phyloP scores from a whole-genome alignment of 495 filamentous ascomycete genomes.

The Parmelia sp. region DNA sequence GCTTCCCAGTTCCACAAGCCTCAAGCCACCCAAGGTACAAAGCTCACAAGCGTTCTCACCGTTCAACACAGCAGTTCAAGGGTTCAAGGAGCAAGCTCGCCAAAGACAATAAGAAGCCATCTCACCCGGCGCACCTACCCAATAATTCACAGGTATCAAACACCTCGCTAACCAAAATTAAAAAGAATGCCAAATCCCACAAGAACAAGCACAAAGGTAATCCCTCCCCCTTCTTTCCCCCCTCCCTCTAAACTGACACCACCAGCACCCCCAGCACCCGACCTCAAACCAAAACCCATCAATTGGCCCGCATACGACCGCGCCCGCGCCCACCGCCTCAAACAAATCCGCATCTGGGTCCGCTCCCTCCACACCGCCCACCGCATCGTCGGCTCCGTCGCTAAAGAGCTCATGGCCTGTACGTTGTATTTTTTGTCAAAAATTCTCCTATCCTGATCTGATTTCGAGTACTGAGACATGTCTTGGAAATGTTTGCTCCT shows the following conservation, averaged over 20 bases:
- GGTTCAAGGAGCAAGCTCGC: neutral
- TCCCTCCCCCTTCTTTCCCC: neutral
- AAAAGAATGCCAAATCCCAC: neutral
- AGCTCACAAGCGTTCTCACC: neutral
- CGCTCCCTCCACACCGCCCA: neutral
- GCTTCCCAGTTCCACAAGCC: neutral
- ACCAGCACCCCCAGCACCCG: neutral
- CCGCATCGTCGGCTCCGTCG: slow-evolving; percentile 4
- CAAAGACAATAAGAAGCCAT: neutral
- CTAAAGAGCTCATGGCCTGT: slow-evolving; percentile 2
- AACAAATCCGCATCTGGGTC: slow-evolving; percentile 3
- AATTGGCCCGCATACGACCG: neutral
- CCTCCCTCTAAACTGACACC: neutral
- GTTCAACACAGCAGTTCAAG: neutral
- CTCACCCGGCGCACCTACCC: neutral
- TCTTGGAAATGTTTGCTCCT: no score
- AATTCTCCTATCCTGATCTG: no score
- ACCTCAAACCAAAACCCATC: no score
- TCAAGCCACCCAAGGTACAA: neutral
- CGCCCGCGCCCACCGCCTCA: neutral
- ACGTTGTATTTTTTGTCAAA: no score
- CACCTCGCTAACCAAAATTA: neutral
- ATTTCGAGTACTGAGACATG: no score
- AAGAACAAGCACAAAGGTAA: neutral
- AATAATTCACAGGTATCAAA: neutral